Conservation (phyloP, 2,329 filamentous ascomycete genomes). For the Neoarthrinium moseri region DNA sequence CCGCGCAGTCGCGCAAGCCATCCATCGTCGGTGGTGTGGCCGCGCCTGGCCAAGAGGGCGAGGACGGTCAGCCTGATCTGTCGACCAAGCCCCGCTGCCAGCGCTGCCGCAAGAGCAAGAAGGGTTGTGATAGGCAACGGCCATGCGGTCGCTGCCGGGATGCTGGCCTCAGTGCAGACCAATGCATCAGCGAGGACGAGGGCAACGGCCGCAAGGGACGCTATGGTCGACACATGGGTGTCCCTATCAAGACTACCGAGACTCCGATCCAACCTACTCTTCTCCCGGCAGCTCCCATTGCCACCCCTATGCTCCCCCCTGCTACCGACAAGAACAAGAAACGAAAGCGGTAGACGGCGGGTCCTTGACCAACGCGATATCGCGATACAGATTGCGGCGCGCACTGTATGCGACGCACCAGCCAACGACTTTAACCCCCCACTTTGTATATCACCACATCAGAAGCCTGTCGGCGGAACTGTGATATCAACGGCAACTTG, state of each 20-base stretch:
- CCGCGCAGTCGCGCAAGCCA: constrained; percentile 69
- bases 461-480: too few relatives aligned
- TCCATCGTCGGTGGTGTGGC: constrained; percentile 62
- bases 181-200: constrained; percentile 96
- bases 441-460: too few relatives aligned
- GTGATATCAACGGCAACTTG: too few relatives aligned
- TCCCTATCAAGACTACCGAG: constrained; percentile 61
- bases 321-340: constrained; percentile 57
- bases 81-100: constrained; percentile 97
- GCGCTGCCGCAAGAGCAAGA: constrained; percentile 98
- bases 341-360: constrained; percentile 50
- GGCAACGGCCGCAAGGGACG: constrained; percentile 95
- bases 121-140: constrained; percentile 94
- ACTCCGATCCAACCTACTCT: constrained; percentile 31
- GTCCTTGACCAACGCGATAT: background rate
- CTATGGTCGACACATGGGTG: constrained; percentile 73
- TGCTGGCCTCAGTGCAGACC: constrained; percentile 87
- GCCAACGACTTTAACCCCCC: too few relatives aligned
- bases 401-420: too few relatives aligned
- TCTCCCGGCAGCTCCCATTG: constrained; percentile 40
- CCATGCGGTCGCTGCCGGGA: constrained; percentile 95
- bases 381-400: background rate
- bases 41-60: constrained; percentile 58
- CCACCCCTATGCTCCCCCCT: constrained; percentile 26
- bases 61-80: constrained; percentile 88